phyloP scores from a whole-genome alignment of 345 rosid genomes.

The Salix arbutifolia region DNA sequence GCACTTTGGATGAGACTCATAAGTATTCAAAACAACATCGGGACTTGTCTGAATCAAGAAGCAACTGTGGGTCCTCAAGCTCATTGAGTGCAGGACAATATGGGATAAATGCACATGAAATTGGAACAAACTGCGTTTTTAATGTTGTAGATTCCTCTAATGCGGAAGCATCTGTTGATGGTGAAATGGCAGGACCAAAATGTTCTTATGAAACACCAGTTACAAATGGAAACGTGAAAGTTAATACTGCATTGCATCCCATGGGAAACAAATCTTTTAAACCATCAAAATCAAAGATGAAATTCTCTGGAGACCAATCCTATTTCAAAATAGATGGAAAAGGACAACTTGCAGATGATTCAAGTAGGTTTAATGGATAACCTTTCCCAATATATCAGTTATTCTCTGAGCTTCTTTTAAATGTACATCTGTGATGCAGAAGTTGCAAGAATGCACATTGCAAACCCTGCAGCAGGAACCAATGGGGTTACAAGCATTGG shows the following conservation, averaged over 20 bases:
- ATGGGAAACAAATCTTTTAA: constrained; percentile 30
- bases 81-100: constrained; percentile 23
- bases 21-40: constrained; percentile 23
- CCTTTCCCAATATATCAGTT: constrained; percentile 1
- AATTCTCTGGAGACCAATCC: constrained; percentile 34
- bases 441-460: constrained; percentile 27
- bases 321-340: constrained; percentile 38
- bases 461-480: constrained; percentile 27
- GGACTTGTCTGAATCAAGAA: constrained; percentile 32
- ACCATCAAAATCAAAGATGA: constrained; percentile 29
- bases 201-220: constrained; percentile 10
- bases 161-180: constrained; percentile 8
- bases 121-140: constrained; percentile 7
- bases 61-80: constrained; percentile 28
- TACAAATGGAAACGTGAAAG: constrained; percentile 17
- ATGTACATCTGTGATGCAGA: constrained; percentile 30
- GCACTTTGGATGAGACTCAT: constrained; percentile 27
- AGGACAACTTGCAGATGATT: constrained; percentile 33
- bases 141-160: constrained; percentile 13
- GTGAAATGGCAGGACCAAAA: constrained; percentile 14
- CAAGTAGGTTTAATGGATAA: constrained; percentile 29
- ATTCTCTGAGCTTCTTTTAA: constrained; percentile 13
- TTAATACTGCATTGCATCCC: constrained; percentile 20
- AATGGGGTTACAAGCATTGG: constrained; percentile 37
- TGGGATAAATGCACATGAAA: constrained; percentile 22